phyloP scores from a whole-genome alignment of 140 eudicot genomes.

The Cichorium intybus region DNA sequence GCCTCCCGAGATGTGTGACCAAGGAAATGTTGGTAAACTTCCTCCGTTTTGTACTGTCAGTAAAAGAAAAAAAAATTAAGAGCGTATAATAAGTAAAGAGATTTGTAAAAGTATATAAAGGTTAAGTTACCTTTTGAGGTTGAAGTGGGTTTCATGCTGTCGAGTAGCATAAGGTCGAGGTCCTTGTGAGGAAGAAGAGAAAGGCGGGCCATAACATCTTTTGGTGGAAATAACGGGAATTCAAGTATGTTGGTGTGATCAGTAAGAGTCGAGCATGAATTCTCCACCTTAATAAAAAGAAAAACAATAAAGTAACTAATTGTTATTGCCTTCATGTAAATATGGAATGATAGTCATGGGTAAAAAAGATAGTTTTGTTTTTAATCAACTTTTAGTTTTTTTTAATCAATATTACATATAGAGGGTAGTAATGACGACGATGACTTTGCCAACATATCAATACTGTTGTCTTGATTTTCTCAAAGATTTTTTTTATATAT shows the following conservation, averaged over 20 bases:
- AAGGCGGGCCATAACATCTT: conserved; percentile 61
- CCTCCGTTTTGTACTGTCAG: conserved; percentile 46
- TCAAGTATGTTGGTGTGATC: conserved; percentile 32
- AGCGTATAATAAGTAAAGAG: neutral
- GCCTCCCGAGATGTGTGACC: conserved; percentile 79
- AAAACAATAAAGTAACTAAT: conserved; percentile 13
- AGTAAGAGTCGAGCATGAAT: conserved; percentile 29
- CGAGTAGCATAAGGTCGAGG: conserved; percentile 75
- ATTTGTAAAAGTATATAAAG: conserved; percentile 35
- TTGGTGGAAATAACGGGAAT: conserved; percentile 52
- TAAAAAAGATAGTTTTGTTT: no score
- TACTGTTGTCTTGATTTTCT: no score
- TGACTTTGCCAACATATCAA: no score
- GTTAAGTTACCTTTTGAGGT: conserved; percentile 43
- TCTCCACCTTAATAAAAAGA: conserved; percentile 49
- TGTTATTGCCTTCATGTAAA: neutral
- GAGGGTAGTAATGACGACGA: no score
- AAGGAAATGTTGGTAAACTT: conserved; percentile 85
- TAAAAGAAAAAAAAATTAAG: conserved; percentile 5
- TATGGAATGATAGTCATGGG: no score
- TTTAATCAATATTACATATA: no score
- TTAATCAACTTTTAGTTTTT: no score
- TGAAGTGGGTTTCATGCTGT: conserved; percentile 59
- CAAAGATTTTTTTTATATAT: no score
- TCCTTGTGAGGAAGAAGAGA: conserved; percentile 84